A percentile compares a stretch with the other conserved stretches of the same genome.
These are phyloP conservation scores for Furcasterigmium sp. DNA, from an alignment of 2,329 filamentous ascomycete species.

Conservation along the genomic window DNA sequence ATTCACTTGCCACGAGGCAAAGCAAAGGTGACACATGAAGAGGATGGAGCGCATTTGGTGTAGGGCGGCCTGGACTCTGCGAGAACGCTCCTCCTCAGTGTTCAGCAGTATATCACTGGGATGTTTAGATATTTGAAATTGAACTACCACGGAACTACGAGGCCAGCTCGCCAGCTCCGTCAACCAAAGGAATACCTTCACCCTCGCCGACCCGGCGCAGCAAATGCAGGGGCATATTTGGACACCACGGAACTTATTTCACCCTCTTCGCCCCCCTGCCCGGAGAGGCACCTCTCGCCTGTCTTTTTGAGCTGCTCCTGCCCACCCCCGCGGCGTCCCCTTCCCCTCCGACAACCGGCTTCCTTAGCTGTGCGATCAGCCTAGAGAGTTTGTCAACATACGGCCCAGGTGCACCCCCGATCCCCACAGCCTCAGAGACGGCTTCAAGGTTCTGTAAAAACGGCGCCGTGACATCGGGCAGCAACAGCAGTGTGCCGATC, in stretches of 20 bases:
- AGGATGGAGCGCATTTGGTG: too few species aligned
- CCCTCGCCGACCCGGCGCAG: too few species aligned
- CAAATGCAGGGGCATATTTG: too few species aligned
- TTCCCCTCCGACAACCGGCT: slow-evolving; percentile 10
- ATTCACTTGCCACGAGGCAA: too few species aligned
- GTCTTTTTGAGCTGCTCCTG: slow-evolving; percentile 25
- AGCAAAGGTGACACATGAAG: too few species aligned
- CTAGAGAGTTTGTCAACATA: slow-evolving; percentile 29
- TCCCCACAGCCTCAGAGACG: slow-evolving; percentile 24
- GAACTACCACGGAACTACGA: too few species aligned
- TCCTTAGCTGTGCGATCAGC: slow-evolving; percentile 23
- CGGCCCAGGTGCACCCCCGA: slow-evolving; percentile 24
- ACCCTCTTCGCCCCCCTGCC: slow-evolving; percentile 25
- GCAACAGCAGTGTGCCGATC: slow-evolving; percentile 33
- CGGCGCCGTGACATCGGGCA: slow-evolving; percentile 38
- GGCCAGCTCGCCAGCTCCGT: too few species aligned
- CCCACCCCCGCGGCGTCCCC: slow-evolving; percentile 3
- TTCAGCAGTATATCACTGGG: too few species aligned
- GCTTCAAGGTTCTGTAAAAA: slow-evolving; percentile 32
- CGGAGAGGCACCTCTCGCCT: slow-evolving; percentile 14
- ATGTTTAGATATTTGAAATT: too few species aligned
- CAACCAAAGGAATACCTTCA: too few species aligned
- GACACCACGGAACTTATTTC: slow-evolving; percentile 19
- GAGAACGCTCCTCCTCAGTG: too few species aligned
- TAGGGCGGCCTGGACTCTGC: too few species aligned